Base-by-base conservation (phyloP, 2,329 filamentous ascomycete genomes). In the Rhinocladiella mackenziei region DNA sequence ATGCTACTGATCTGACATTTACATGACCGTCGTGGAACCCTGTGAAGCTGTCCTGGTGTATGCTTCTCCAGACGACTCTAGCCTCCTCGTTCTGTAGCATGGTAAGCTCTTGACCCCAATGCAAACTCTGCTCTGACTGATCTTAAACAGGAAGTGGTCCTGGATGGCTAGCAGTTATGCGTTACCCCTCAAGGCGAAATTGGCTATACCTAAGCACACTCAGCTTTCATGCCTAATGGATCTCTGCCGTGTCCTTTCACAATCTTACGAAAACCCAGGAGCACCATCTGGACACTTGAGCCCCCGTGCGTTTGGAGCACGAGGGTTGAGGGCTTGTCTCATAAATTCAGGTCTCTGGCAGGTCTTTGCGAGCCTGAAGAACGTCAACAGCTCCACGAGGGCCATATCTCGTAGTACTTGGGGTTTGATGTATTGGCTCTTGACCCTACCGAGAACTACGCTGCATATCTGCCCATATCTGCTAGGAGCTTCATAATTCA, bases 101-200 rank as follows among this genome's bases (percentile, higher is more conserved):
- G 33, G 54, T 68, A 52, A 64, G 51, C 9, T 31, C n/a, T 18
- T 5, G 20, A 1, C 17, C 25, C 13, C 28, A n/a, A 19, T 10
- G 8, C 29, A 22, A 23, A n/a, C 17, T 25, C 41, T 38, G 9
- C 18, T 36, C 28, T 43, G 19, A 50, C 43, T 11, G 23, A 14
- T 9, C 14, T n/a, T 22, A 3, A 26, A 13, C 28, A 76, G 57
- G 62, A 66, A 23, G 72, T 77, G 20, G 80, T 83, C 3, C 79
- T 80, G 4, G 80, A 80, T 19, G 81, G 81, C 18, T 80, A 85
- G 56, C 63, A 70, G 45, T 69, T 82, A 55, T 84, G 78, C 60
- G 69, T 84, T 44, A 66, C 64, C 2, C 66, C 72, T 3, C 61
- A 69, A 18, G 81, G 80, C 4, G 65, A 70, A 7, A 60, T 84